These are phyloP conservation scores for Eragrostis curvula DNA, from an alignment of 176 grass and related monocot genomes.

Conservation along the genomic window DNA sequence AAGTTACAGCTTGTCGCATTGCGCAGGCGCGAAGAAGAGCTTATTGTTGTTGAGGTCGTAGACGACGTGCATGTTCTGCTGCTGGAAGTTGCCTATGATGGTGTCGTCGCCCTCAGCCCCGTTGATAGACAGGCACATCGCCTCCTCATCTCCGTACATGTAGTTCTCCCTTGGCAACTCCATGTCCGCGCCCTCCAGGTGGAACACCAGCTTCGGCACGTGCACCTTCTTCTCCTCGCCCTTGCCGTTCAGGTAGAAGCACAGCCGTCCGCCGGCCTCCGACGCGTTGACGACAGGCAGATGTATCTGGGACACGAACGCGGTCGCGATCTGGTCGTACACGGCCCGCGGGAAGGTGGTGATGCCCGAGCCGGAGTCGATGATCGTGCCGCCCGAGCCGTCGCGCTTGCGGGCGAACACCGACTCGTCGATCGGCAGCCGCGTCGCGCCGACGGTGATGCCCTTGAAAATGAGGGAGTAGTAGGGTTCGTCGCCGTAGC, in stretches of 20 bases:
- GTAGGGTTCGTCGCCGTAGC: not conserved
- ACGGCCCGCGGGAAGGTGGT: conserved; percentile 44
- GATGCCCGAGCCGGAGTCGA: conserved; percentile 62
- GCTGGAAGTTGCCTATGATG: conserved; percentile 58
- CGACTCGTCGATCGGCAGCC: conserved; percentile 44
- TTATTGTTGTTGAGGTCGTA: conserved; percentile 51
- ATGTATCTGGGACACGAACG: conserved; percentile 49
- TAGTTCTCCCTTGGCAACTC: conserved; percentile 51
- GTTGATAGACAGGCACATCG: conserved; percentile 30
- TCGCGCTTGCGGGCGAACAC: conserved; percentile 37
- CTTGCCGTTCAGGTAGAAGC: conserved; percentile 30
- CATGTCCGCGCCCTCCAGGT: conserved; percentile 54
- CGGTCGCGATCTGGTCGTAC: conserved; percentile 34
- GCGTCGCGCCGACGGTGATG: conserved; percentile 51
- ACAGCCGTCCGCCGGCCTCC: not conserved
- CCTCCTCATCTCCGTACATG: not conserved
- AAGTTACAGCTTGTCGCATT: conserved; percentile 47
- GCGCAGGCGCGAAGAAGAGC: conserved; percentile 44
- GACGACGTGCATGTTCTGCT: conserved; percentile 64
- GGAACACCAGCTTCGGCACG: conserved; percentile 55
- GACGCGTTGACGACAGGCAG: conserved; percentile 33
- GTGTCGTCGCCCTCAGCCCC: not conserved
- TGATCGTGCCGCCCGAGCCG: conserved; percentile 55
- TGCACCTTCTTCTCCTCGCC: not conserved
- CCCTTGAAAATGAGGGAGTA: conserved; percentile 59